These are phyloP conservation scores for Trichoderma reesei DNA, from an alignment of 495 filamentous ascomycete genomes.

Conservation along the genomic window DNA sequence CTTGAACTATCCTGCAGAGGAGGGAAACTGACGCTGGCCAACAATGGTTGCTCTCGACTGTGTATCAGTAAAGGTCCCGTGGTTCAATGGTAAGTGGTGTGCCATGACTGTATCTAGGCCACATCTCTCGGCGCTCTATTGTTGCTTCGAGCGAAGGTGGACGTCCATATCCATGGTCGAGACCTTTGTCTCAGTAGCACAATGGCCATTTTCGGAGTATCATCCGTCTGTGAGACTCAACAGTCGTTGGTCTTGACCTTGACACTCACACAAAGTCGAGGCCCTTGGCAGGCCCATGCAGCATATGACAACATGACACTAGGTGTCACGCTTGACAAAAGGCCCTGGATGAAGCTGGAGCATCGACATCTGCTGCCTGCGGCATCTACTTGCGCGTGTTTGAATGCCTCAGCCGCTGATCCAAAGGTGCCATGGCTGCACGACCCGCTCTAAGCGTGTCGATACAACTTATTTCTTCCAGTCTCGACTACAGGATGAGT, in stretches of 20 bases:
- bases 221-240: too few relatives aligned
- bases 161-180: too few relatives aligned
- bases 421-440: too few relatives aligned
- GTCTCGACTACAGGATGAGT: too few relatives aligned
- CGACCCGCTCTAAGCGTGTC: too few relatives aligned
- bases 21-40: neutral
- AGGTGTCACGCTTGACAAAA: neutral
- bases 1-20: neutral
- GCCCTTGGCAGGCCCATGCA: slow-evolving; percentile 1
- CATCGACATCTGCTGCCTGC: neutral
- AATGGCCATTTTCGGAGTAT: too few relatives aligned
- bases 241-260: neutral
- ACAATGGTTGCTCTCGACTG: neutral
- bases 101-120: neutral
- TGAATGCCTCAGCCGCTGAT: neutral
- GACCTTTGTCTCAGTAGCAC: too few relatives aligned
- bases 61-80: neutral
- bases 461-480: too few relatives aligned
- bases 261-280: neutral
- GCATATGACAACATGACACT: neutral
- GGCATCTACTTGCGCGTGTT: neutral
- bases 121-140: neutral
- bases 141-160: neutral
- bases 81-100: neutral
- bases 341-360: neutral